Conservation (phyloP, 805 yeast species). For the Barnettozyma siamensis region DNA sequence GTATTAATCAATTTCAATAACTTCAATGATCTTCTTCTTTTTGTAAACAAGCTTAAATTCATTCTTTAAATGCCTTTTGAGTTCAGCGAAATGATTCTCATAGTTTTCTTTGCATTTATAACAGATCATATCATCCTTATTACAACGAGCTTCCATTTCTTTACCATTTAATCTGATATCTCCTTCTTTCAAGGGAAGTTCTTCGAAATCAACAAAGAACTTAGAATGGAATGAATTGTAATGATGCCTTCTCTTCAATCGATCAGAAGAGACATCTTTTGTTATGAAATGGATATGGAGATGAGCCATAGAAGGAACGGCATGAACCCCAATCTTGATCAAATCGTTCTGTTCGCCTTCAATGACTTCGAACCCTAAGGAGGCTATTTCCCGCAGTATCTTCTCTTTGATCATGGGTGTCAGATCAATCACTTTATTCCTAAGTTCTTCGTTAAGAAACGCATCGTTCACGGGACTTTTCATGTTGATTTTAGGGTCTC, state of each 20-base stretch:
- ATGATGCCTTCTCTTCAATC: constrained; percentile 57
- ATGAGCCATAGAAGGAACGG: constrained; percentile 64
- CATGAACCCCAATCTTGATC: constrained; percentile 59
- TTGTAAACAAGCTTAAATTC: constrained; percentile 27
- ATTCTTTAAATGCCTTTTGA: constrained; percentile 36
- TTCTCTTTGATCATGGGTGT: constrained; percentile 10
- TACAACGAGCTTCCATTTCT: constrained; percentile 33
- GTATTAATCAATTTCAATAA: constrained; percentile 1
- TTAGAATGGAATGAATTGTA: constrained; percentile 63
- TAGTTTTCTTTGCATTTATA: constrained; percentile 36
- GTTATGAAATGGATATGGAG: constrained; percentile 72
- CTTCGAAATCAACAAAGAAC: constrained; percentile 55
- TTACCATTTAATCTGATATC: constrained; percentile 37
- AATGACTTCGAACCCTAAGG: constrained; percentile 13
- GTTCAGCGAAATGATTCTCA: constrained; percentile 34
- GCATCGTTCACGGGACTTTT: constrained; percentile 39
- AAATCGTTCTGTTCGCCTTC: constrained; percentile 18
- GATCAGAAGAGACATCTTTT: constrained; percentile 48
- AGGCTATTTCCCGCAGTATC: constrained; percentile 12
- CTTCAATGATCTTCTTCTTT: background rate
- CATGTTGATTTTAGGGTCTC: constrained; percentile 34
- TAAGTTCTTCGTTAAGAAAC: constrained; percentile 27
- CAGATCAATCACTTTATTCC: constrained; percentile 16
- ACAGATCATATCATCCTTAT: constrained; percentile 35
- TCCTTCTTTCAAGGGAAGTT: constrained; percentile 38